Evolutionary conservation across 2,329 filamentous ascomycete genomes (phyloP), one percentile per base, ranked within the genome.

Genomic region (Fusarium poae): DNA sequence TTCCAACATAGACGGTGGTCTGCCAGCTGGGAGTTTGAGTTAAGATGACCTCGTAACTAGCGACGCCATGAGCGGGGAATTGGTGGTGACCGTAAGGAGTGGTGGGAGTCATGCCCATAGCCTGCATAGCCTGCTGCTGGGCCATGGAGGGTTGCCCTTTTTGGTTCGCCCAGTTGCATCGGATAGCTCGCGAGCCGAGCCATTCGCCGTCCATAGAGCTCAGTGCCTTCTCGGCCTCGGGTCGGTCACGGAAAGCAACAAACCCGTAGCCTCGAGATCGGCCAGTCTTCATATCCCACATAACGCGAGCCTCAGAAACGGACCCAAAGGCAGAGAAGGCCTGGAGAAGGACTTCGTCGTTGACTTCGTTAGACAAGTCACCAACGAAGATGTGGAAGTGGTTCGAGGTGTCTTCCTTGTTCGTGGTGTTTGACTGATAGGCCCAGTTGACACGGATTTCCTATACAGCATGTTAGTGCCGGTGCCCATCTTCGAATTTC

Each of bases 281-380:
- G 72, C 96, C 96, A 35, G 96, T 99, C 87, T 99, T 99, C 96
- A 99, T 99, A 80, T 99, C 96, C 96, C 96, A 99, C 96, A 99
- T 99, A 70, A 99, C 96, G 75, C 96, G 94, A 63, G 96, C 96
- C 81, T 99, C 96, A 4, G 96, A 99, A 49, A 99, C 94, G 15
- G 90, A 93, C 40, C 96, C 96, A 79, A 98, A 99, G 44, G 93
- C 93, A 48, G 93, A 97, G 82, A 99, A 99, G 15, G 96, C 96
- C 81, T 97, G 94, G 18, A 92, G 85, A 23, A 99, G 86, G 53
- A 97, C 89, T 77, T 99, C 96, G 75, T 99, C 96, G 75, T 99
- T 99, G 79, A 99, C 96, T 80, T 99, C 96, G 77, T 99, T 99
- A 74, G 94, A 97, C 58, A 99, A 83, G 78, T 99, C 96, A 65